Percentiles rank a stretch among this genome's conserved stretches.
Evolutionary conservation across 2,329 filamentous ascomycete genomes (phyloP).

Genomic region (Fulvia fulva): DNA sequence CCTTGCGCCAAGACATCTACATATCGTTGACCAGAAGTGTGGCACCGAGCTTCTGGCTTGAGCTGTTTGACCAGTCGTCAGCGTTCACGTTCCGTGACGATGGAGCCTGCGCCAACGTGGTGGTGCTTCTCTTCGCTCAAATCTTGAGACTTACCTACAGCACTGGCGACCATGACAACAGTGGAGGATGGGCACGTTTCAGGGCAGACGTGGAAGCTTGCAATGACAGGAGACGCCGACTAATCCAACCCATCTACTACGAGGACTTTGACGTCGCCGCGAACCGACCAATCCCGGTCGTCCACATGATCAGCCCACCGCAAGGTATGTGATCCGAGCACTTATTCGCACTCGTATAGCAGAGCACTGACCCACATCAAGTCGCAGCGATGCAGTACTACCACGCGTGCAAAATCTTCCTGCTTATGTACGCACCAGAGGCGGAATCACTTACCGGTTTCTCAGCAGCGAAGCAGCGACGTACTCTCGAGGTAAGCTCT

Average conservation of each 20-base stretch:
- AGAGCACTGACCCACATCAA: not conserved
- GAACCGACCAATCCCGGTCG: slow-evolving; percentile 27
- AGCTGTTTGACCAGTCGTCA: slow-evolving; percentile 38
- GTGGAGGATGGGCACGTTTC: slow-evolving; percentile 14
- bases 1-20: slow-evolving; percentile 41
- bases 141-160: slow-evolving; percentile 30
- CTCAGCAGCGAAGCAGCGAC: slow-evolving; percentile 15
- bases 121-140: slow-evolving; percentile 39
- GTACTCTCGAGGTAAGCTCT: slow-evolving; percentile 16
- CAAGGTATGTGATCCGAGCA: slow-evolving; percentile 20
- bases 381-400: slow-evolving; percentile 38
- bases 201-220: slow-evolving; percentile 19
- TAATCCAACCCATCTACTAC: slow-evolving; percentile 30
- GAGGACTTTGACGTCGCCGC: slow-evolving; percentile 13
- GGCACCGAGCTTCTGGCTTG: slow-evolving; percentile 37
- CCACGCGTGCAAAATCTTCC: slow-evolving; percentile 33
- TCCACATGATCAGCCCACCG: slow-evolving; percentile 34
- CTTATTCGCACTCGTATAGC: not conserved
- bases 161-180: not conserved
- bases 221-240: slow-evolving; percentile 17
- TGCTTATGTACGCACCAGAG: slow-evolving; percentile 16
- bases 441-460: slow-evolving; percentile 17
- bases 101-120: slow-evolving; percentile 37
- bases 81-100: slow-evolving; percentile 39
- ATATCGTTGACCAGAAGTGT: slow-evolving; percentile 37